Conservation (phyloP, 1,284 basidiomycete genomes). For the Ceratobasidium sp. region DNA sequence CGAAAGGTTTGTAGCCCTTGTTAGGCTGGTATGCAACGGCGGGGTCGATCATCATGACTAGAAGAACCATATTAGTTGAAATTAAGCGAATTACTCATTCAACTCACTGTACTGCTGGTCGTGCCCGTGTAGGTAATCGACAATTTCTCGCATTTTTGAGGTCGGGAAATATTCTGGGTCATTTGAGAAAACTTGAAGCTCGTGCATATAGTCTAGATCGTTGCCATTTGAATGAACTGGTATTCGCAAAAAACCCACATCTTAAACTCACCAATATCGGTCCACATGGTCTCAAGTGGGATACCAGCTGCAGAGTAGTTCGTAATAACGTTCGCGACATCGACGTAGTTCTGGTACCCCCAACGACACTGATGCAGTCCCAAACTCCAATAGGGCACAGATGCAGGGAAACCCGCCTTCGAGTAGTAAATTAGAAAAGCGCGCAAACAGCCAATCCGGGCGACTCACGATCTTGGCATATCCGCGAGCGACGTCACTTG, state of each 20-base stretch:
- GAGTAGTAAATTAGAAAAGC: not conserved
- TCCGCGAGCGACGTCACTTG: constrained; percentile 72
- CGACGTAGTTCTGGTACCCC: constrained; percentile 73
- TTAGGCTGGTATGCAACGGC: constrained; percentile 70
- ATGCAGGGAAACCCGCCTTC: constrained; percentile 67
- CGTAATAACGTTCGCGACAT: constrained; percentile 71
- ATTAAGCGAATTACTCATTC: not conserved
- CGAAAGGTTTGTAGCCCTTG: constrained; percentile 68
- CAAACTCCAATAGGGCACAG: constrained; percentile 78
- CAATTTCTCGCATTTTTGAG: constrained; percentile 73
- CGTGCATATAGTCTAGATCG: constrained; percentile 77
- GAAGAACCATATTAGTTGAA: not conserved
- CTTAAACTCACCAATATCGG: constrained; percentile 70
- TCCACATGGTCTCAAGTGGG: constrained; percentile 76
- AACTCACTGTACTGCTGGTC: constrained; percentile 71
- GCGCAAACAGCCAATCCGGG: not conserved
- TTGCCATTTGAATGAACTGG: not conserved
- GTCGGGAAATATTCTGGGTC: constrained; percentile 78
- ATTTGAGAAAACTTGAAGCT: constrained; percentile 75
- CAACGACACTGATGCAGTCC: constrained; percentile 81
- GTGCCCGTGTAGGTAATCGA: constrained; percentile 70
- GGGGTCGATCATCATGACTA: constrained; percentile 83
- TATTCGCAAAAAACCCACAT: not conserved
- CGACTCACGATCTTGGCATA: constrained; percentile 71
- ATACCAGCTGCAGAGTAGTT: constrained; percentile 73